Conservation (phyloP, 1,139 yeast species). For the Protomyces gravidus region DNA sequence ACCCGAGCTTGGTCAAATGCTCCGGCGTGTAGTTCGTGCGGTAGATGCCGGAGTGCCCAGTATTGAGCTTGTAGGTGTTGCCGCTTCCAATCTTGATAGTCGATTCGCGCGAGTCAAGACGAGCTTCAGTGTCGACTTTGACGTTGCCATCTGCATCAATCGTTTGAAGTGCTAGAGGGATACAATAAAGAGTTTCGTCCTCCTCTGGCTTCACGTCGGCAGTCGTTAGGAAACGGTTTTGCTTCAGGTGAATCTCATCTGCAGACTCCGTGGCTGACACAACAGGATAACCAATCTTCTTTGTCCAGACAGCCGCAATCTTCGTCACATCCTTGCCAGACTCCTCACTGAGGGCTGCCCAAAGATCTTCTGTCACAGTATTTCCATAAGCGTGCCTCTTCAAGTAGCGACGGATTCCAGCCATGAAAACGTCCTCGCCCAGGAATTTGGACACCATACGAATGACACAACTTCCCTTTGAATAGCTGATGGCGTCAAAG, state of each 20-base stretch:
- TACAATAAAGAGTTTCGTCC: constrained; percentile 70
- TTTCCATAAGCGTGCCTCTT: constrained; percentile 67
- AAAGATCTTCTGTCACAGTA: constrained; percentile 73
- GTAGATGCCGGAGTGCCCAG: constrained; percentile 77
- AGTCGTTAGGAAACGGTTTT: constrained; percentile 70
- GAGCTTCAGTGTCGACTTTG: constrained; percentile 35
- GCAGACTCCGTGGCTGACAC: constrained; percentile 51
- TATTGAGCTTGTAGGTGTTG: constrained; percentile 72
- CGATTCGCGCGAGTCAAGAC: constrained; percentile 52
- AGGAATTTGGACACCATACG: constrained; percentile 72
- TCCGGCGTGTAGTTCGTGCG: constrained; percentile 71
- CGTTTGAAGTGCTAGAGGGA: constrained; percentile 73
- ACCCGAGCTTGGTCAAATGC: constrained; percentile 67
- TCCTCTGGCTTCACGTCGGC: constrained; percentile 75
- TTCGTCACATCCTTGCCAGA: constrained; percentile 67
- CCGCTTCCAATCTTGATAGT: constrained; percentile 44
- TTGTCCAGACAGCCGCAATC: constrained; percentile 80
- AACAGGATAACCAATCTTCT: constrained; percentile 79
- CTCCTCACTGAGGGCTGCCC: constrained; percentile 69
- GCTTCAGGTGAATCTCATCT: constrained; percentile 52
- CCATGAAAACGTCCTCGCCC: constrained; percentile 68
- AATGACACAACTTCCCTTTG: constrained; percentile 75
- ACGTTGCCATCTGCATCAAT: constrained; percentile 62
- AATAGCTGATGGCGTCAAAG: constrained; percentile 78
- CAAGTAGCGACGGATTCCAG: constrained; percentile 73